A percentile compares a stretch with the other conserved stretches of the same genome.
phyloP scores from a whole-genome alignment of 2,329 filamentous ascomycete species.

The Sarocladium brachiariae region DNA sequence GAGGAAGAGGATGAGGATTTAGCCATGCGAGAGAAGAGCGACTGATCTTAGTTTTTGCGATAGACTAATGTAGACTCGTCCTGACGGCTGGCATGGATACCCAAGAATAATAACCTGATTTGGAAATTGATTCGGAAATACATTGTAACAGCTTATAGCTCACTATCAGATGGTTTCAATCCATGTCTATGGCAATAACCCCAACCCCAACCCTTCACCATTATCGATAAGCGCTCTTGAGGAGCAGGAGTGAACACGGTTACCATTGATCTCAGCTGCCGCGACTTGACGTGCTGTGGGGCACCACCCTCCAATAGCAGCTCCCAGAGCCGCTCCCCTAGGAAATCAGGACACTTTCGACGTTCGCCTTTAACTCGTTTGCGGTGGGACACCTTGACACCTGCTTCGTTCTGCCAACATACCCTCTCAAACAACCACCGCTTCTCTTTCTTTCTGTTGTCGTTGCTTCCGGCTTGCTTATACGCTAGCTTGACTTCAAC shows the following conservation, averaged over 20 bases:
- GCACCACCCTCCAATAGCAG: conserved; percentile 10
- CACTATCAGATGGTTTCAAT: too few relatives aligned
- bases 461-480: conserved; percentile 13
- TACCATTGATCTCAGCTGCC: conserved; percentile 7
- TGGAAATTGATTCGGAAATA: too few relatives aligned
- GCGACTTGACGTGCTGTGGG: conserved; percentile 8
- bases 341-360: conserved; percentile 15
- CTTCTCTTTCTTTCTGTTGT: conserved; percentile 5
- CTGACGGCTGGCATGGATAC: background rate
- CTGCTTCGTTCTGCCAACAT: conserved; percentile 1
- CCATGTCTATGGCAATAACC: too few relatives aligned
- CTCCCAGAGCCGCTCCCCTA: conserved; percentile 4
- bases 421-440: background rate
- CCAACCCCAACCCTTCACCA: background rate
- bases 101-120: too few relatives aligned
- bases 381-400: background rate
- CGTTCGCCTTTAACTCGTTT: conserved; percentile 3
- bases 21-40: background rate
- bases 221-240: background rate
- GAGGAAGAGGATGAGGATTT: background rate
- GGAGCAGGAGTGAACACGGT: conserved; percentile 9
- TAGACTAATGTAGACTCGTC: background rate
- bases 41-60: background rate
- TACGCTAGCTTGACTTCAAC: conserved; percentile 9
- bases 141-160: too few relatives aligned